Conservation (phyloP, 1,284 basidiomycete genomes). For the Heimioporus punctisporus region DNA sequence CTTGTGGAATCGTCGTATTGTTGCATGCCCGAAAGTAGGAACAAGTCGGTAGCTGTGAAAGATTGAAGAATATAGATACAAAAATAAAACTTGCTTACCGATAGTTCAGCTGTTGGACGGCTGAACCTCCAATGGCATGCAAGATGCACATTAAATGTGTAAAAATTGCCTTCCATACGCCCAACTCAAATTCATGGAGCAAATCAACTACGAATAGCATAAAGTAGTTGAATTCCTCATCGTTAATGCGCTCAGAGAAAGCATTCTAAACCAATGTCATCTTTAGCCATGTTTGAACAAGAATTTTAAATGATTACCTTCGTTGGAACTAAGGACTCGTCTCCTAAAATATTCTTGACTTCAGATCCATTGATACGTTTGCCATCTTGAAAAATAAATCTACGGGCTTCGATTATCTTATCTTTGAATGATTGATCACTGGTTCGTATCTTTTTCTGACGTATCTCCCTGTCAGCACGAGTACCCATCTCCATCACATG, state of each 20-base stretch:
- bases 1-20: conserved; percentile 11
- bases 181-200: conserved; percentile 10
- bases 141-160: conserved; percentile 23
- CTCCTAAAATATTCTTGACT: not conserved
- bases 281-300: no score
- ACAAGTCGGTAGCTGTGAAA: conserved; percentile 6
- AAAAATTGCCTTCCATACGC: conserved; percentile 25
- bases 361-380: not conserved
- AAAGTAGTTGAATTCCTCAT: not conserved
- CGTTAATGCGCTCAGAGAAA: no score
- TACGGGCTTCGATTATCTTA: not conserved
- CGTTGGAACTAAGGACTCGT: not conserved
- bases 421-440: not conserved
- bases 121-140: not conserved
- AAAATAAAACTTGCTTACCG: conserved; percentile 1
- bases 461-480: no score
- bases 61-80: not conserved
- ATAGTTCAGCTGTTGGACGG: conserved; percentile 8
- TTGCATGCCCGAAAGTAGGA: not conserved
- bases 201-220: not conserved
- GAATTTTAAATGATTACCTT: not conserved
- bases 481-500: no score
- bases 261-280: no score
- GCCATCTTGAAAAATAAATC: not conserved
- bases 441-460: not conserved